A percentile compares a stretch with the other conserved stretches of the same genome.
Conservation (phyloP, 495 filamentous ascomycete genomes). For the Aspergillus carlsbadensis region DNA sequence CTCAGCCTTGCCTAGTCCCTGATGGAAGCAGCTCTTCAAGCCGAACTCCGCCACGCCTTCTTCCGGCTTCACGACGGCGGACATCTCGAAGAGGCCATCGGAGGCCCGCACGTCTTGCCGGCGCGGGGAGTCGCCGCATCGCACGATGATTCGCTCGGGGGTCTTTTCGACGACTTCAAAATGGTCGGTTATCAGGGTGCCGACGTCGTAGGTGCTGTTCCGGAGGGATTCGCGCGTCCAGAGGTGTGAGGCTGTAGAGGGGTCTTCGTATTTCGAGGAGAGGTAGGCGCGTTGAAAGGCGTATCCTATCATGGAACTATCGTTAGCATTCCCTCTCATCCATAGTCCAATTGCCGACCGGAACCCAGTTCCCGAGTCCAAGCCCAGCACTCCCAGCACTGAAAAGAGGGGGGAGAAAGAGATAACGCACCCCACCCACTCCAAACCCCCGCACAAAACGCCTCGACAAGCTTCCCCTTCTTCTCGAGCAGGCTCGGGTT, state of each 20-base stretch:
- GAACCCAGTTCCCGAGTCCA: too few relatives aligned
- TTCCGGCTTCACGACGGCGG: slow-evolving; percentile 58
- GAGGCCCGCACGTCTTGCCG: slow-evolving; percentile 53
- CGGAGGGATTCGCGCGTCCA: slow-evolving; percentile 59
- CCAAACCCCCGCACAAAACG: slow-evolving; percentile 67
- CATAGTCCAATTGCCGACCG: neutral
- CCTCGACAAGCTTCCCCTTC: slow-evolving; percentile 57
- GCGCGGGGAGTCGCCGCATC: slow-evolving; percentile 66
- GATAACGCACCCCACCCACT: slow-evolving; percentile 56
- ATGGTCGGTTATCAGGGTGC: slow-evolving; percentile 70
- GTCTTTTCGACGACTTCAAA: slow-evolving; percentile 73
- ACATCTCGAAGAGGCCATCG: slow-evolving; percentile 71
- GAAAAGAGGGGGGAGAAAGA: neutral
- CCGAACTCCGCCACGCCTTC: slow-evolving; percentile 61
- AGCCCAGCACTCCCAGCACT: too few relatives aligned
- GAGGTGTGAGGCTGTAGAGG: slow-evolving; percentile 61
- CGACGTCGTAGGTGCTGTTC: slow-evolving; percentile 54
- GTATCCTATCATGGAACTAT: slow-evolving; percentile 47
- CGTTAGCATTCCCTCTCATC: neutral
- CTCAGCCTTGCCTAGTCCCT: slow-evolving; percentile 49
- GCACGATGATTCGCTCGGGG: slow-evolving; percentile 57
- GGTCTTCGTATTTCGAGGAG: slow-evolving; percentile 58
- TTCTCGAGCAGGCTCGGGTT: slow-evolving; percentile 62
- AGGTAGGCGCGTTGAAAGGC: slow-evolving; percentile 61
- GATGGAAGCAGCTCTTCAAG: slow-evolving; percentile 67